phyloP scores from a whole-genome alignment of 1,284 basidiomycete species.

The Boletellus deceptivus region DNA sequence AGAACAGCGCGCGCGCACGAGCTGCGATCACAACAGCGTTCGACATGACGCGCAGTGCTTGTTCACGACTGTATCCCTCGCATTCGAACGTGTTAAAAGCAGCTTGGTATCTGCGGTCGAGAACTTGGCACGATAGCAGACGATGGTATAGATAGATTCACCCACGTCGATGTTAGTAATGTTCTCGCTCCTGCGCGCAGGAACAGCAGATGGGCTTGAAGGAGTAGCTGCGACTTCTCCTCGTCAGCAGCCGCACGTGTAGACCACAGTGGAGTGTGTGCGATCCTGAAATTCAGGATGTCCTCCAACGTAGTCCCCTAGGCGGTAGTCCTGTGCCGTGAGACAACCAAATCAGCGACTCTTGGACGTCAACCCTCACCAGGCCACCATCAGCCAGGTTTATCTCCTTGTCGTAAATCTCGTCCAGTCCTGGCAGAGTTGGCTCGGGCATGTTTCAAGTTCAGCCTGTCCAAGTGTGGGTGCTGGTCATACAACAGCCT shows the following conservation, averaged over 20 bases:
- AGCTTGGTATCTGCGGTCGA: slow-evolving; percentile 57
- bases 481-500: not conserved
- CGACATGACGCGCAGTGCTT: slow-evolving; percentile 52
- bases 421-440: not conserved
- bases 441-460: slow-evolving; percentile 7
- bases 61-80: slow-evolving; percentile 47
- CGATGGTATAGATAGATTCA: not conserved
- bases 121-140: not conserved
- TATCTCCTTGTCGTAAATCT: slow-evolving; percentile 21
- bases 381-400: slow-evolving; percentile 60
- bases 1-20: slow-evolving; percentile 42
- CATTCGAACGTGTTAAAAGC: slow-evolving; percentile 52
- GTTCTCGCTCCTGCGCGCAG: slow-evolving; percentile 59
- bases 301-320: slow-evolving; percentile 72
- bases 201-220: slow-evolving; percentile 58
- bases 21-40: slow-evolving; percentile 53
- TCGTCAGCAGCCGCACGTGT: slow-evolving; percentile 50
- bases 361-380: slow-evolving; percentile 34
- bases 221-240: slow-evolving; percentile 48
- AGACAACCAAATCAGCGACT: not conserved
- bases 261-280: slow-evolving; percentile 66
- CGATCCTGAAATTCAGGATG: slow-evolving; percentile 49
- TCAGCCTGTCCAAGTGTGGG: not conserved
- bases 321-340: not conserved
- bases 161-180: slow-evolving; percentile 63